phyloP scores from a whole-genome alignment of 306 rosid species.

The Rosa multiflora region DNA sequence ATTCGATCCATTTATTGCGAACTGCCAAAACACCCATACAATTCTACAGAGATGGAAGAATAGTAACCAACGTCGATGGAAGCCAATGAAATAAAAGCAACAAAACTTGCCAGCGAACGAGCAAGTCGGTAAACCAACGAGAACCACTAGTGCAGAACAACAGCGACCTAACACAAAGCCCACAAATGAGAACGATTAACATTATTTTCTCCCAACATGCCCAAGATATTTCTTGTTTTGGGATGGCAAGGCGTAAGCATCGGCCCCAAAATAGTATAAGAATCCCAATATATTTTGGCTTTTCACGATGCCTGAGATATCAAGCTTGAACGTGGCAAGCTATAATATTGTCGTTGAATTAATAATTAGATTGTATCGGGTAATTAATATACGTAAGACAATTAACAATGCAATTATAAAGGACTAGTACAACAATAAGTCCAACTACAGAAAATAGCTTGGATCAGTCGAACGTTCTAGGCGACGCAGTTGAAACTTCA shows the following conservation, averaged over 20 bases:
- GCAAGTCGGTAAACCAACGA: background rate
- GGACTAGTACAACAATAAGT: background rate
- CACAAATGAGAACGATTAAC: background rate
- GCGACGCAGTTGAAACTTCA: background rate
- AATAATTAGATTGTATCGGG: background rate
- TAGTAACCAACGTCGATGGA: too few relatives aligned
- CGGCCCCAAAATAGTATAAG: background rate
- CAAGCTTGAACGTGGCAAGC: background rate
- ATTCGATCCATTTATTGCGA: too few relatives aligned
- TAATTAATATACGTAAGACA: background rate
- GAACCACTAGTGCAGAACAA: background rate
- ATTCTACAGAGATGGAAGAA: too few relatives aligned
- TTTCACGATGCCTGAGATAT: background rate
- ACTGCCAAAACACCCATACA: too few relatives aligned
- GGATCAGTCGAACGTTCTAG: background rate
- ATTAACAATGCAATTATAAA: too few relatives aligned
- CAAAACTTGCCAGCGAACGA: background rate
- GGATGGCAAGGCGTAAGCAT: background rate
- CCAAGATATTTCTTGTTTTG: background rate
- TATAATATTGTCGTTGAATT: background rate
- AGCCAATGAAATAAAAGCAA: background rate
- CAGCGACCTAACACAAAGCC: background rate
- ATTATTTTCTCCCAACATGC: background rate
- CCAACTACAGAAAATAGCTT: background rate
- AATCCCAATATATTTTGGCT: background rate